Percentiles rank a stretch among this genome's conserved stretches.
phyloP scores from a whole-genome alignment of 2,329 filamentous ascomycete genomes.

The Diaporthe caulivora region DNA sequence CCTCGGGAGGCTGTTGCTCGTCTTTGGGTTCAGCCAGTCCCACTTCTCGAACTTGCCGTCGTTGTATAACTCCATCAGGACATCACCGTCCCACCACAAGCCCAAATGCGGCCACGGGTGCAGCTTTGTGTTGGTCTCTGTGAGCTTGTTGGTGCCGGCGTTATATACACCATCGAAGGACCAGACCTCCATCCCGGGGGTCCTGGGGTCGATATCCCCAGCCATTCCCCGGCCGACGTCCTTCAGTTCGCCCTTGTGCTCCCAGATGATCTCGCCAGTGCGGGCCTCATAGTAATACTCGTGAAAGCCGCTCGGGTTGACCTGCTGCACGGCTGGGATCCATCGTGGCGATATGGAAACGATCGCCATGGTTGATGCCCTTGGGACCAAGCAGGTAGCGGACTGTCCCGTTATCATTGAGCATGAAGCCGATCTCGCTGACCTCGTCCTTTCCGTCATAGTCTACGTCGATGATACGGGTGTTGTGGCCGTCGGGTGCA shows the following conservation, averaged over 20 bases:
- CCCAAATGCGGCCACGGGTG: background rate
- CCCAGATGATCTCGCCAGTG: background rate
- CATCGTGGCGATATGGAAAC: conserved; percentile 10
- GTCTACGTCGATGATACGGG: conserved; percentile 2
- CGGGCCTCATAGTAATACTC: conserved; percentile 11
- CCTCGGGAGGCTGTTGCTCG: background rate
- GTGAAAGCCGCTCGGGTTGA: background rate
- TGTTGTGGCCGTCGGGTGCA: background rate
- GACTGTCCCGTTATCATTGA: background rate
- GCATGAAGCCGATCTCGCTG: background rate
- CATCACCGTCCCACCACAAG: background rate
- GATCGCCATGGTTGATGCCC: background rate
- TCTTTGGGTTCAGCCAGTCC: conserved; percentile 7
- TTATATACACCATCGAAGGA: conserved; percentile 1
- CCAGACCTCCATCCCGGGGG: conserved; percentile 2
- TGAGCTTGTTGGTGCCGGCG: background rate
- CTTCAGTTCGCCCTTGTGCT: background rate
- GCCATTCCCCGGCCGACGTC: background rate
- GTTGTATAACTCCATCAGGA: background rate
- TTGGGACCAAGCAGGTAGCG: background rate
- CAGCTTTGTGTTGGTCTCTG: background rate
- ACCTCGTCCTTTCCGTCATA: background rate
- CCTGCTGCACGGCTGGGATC: conserved; percentile 11
- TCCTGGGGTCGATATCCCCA: background rate
- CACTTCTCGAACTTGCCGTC: conserved; percentile 12